Base-by-base conservation (phyloP, 495 filamentous ascomycete genomes). In the Penicillium desertorum region DNA sequence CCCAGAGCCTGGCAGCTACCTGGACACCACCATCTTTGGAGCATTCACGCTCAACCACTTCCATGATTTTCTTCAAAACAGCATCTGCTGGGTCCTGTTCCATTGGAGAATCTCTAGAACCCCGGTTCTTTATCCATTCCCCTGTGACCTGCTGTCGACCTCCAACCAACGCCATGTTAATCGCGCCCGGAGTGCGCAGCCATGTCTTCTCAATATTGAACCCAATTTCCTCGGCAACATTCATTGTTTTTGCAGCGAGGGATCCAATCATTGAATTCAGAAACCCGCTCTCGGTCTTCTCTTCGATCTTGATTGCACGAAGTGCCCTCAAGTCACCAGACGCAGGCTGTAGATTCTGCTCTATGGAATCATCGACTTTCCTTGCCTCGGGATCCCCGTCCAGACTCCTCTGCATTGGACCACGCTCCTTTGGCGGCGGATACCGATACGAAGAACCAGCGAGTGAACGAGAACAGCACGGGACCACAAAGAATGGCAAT, bases 391-490 rank as follows among this genome's bases (percentile, higher is more conserved):
- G 6, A n/a, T 20, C 20, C 2, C 9, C 5, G 17, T 54, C n/a
- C 20, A 17, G 3, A 11, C 37, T 55, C 29, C 44, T 50, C 57
- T 32, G 41, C 12, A 45, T 39, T 30, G 27, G 34, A 19, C 57
- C 59, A 10, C 19, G 54, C 41, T 22, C 57, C 36, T 62, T 62
- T 2, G 81, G 79, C 23, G 83, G 75, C 5, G 88, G 85, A 44
- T 88, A 90, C 2, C 91, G 84, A 62, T 85, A 91, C 42, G 81
- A 75, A 10, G 80, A 76, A 1, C 95, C 94, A 4, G 85, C 83
- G 0, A 98, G 84, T 30, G 89, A 79, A 74, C 96, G 91, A 32
- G 91, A 95, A 75, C 94, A 98, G 74, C 94, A 98, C 2, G 94
- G 94, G 39, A 98, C 96, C 50, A 87, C 86, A 27, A 98, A 82